Evolutionary conservation across 805 yeast species (phyloP).

Genomic region (Phaffomyces opuntiae): DNA sequence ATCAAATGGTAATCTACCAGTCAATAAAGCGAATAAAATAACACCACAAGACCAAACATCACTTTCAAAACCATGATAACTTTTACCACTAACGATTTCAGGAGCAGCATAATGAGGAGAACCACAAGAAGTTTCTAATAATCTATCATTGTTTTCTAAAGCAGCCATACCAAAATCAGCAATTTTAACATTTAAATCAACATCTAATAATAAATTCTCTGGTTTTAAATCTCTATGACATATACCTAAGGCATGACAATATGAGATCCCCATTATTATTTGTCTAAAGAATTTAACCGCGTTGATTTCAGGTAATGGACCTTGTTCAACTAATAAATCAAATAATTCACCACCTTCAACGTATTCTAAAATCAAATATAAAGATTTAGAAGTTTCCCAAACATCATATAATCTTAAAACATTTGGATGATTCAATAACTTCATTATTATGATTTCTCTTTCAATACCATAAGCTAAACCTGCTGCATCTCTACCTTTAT

Average conservation of each 20-base stretch:
- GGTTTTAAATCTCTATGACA: slow-evolving; percentile 82
- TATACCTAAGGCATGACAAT: slow-evolving; percentile 75
- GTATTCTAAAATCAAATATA: slow-evolving; percentile 71
- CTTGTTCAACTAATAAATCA: slow-evolving; percentile 61
- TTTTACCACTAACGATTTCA: slow-evolving; percentile 71
- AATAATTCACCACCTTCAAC: slow-evolving; percentile 87
- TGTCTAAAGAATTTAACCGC: slow-evolving; percentile 75
- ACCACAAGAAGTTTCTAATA: slow-evolving; percentile 78
- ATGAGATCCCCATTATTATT: slow-evolving; percentile 70
- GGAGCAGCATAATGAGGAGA: slow-evolving; percentile 90
- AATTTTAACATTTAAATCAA: slow-evolving; percentile 59
- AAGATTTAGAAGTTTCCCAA: slow-evolving; percentile 93
- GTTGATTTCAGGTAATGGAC: slow-evolving; percentile 63
- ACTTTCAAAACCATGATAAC: slow-evolving; percentile 77
- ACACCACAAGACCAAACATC: slow-evolving; percentile 91
- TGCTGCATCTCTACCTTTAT: slow-evolving; percentile 36
- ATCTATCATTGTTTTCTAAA: slow-evolving; percentile 59
- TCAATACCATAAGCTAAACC: slow-evolving; percentile 93
- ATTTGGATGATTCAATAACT: slow-evolving; percentile 86
- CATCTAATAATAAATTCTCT: slow-evolving; percentile 67
- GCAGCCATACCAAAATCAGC: slow-evolving; percentile 94
- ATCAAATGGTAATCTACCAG: slow-evolving; percentile 80
- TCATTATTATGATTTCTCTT: slow-evolving; percentile 96
- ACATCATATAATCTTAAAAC: slow-evolving; percentile 92
- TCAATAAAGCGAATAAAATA: slow-evolving; percentile 66